Conservation (phyloP, 2,329 filamentous ascomycete species). For the Fusarium sarcochroum region DNA sequence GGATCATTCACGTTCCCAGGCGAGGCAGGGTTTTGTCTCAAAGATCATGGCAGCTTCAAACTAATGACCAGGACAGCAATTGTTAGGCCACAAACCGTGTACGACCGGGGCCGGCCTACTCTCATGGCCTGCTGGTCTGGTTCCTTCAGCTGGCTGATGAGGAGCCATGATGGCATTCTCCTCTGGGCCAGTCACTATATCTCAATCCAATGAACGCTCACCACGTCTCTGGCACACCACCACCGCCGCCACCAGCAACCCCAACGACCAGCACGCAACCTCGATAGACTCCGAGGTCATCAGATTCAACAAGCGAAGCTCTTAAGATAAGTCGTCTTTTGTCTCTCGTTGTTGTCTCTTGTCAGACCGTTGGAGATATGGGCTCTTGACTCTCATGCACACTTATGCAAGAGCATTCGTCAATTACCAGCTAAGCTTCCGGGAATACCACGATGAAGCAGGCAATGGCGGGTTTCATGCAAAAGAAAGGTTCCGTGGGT, state of each 20-base stretch:
- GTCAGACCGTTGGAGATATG: constrained; percentile 2
- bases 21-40: constrained; percentile 4
- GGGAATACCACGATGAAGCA: constrained; percentile 15
- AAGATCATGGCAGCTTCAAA: constrained; percentile 9
- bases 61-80: constrained; percentile 16
- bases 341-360: constrained; percentile 21
- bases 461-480: constrained; percentile 45
- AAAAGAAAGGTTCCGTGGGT: constrained; percentile 13
- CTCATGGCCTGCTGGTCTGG: constrained; percentile 22
- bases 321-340: constrained; percentile 22
- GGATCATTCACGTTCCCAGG: constrained; percentile 21
- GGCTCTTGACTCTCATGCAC: constrained; percentile 14
- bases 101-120: constrained; percentile 36
- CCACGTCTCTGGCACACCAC: constrained; percentile 56
- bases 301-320: constrained; percentile 26
- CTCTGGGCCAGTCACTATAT: constrained; percentile 44
- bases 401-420: constrained; percentile 6
- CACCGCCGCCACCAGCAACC: constrained; percentile 46
- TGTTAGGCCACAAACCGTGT: constrained; percentile 30
- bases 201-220: constrained; percentile 53
- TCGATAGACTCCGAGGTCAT: constrained; percentile 40
- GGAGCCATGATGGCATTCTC: constrained; percentile 36
- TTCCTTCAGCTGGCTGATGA: constrained; percentile 23
- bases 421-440: constrained; percentile 5
- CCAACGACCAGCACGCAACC: constrained; percentile 38